Evolutionary conservation across 768 basidiomycete genomes (phyloP).

Genomic region (Megacollybia marginata): DNA sequence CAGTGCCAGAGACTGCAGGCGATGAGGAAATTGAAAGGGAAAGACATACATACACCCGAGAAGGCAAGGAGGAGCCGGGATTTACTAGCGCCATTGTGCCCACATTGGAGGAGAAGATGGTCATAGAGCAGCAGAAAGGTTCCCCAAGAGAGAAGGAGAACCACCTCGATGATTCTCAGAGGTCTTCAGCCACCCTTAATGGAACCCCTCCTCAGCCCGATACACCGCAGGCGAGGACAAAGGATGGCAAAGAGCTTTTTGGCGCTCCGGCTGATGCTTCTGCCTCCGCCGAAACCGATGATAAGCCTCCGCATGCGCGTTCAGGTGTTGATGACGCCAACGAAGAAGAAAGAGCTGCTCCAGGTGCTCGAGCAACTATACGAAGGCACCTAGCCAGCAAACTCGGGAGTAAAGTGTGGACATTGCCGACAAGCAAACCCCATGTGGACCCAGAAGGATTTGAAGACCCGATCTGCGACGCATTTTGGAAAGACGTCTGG

Average conservation of each 20-base stretch:
- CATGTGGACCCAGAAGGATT: conserved; percentile 71
- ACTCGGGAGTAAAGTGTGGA: conserved; percentile 48
- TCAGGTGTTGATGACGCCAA: conserved; percentile 34
- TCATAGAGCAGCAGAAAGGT: conserved; percentile 34
- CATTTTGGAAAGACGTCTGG: conserved; percentile 91
- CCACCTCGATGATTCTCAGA: not conserved
- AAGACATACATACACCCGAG: conserved; percentile 42
- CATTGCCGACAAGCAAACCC: conserved; percentile 61
- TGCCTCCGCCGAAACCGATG: conserved; percentile 30
- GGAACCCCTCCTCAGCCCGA: conserved; percentile 1
- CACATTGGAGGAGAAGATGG: conserved; percentile 60
- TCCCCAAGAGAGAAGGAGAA: conserved; percentile 3
- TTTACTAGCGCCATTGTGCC: conserved; percentile 61
- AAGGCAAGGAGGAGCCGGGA: conserved; percentile 43
- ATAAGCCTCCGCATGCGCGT: conserved; percentile 40
- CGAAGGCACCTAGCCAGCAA: conserved; percentile 50
- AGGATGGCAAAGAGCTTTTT: conserved; percentile 33
- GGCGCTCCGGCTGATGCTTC: conserved; percentile 52
- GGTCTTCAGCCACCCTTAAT: not conserved
- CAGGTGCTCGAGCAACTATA: conserved; percentile 40
- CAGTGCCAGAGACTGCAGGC: conserved; percentile 29
- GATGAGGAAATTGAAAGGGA: conserved; percentile 40
- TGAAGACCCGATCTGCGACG: conserved; percentile 81
- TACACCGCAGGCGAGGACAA: conserved; percentile 25
- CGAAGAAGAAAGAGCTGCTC: conserved; percentile 43